phyloP scores from a whole-genome alignment of 805 yeast species.

The Kluyveromyces siamensis region DNA sequence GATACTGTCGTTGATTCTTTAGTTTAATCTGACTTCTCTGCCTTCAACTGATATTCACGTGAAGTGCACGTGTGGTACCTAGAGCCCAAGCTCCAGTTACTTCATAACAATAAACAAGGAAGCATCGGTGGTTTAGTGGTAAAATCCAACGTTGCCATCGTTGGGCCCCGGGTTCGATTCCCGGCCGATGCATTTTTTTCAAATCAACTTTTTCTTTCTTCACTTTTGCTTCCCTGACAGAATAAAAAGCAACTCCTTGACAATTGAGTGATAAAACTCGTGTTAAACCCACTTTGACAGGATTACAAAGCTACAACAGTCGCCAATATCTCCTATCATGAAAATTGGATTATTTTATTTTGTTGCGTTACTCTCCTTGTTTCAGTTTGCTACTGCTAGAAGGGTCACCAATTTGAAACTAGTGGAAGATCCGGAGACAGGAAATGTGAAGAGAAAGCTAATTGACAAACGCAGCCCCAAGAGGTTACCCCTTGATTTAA shows the following conservation, averaged over 20 bases:
- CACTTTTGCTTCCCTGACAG: not conserved
- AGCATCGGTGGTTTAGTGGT: slow-evolving; percentile 28
- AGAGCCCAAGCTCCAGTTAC: too few relatives aligned
- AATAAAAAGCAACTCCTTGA: not conserved
- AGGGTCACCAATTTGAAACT: not conserved
- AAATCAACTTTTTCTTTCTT: not conserved
- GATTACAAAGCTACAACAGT: too few relatives aligned
- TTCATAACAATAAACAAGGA: too few relatives aligned
- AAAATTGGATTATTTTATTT: not conserved
- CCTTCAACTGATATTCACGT: too few relatives aligned
- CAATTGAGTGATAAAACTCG: not conserved
- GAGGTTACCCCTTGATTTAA: slow-evolving; percentile 8
- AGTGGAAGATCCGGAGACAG: not conserved
- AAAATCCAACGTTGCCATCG: slow-evolving; percentile 28
- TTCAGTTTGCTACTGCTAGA: not conserved
- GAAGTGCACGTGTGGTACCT: too few relatives aligned
- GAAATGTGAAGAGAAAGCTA: not conserved
- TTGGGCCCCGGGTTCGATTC: slow-evolving; percentile 28
- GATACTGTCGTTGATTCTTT: too few relatives aligned
- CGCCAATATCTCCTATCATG: not conserved
- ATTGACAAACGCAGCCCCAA: slow-evolving; percentile 5
- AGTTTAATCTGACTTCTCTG: too few relatives aligned
- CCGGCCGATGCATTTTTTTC: slow-evolving; percentile 21
- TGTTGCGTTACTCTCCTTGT: not conserved
- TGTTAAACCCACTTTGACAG: not conserved